Evolutionary conservation across 116 monocot genomes (phyloP).

Genomic region (Cymodocea nodosa): DNA sequence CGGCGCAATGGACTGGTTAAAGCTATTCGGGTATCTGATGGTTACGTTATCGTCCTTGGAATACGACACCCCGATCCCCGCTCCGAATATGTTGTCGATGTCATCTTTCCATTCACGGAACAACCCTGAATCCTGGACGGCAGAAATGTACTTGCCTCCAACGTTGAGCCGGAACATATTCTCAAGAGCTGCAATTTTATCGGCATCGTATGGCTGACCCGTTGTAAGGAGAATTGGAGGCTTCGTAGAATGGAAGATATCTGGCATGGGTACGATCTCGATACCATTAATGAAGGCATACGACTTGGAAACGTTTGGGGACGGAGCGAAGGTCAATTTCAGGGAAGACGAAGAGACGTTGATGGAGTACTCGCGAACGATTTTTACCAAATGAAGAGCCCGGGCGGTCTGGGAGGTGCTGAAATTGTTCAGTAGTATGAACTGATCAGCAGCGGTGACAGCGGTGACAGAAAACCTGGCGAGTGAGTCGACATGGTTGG

Average conservation of each 20-base stretch:
- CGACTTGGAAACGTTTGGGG: neutral
- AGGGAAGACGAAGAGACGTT: slow-evolving; percentile 2
- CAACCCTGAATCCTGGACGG: slow-evolving; percentile 25
- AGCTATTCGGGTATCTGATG: slow-evolving; percentile 17
- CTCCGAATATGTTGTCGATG: slow-evolving; percentile 29
- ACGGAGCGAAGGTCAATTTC: slow-evolving; percentile 13
- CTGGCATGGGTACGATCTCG: neutral
- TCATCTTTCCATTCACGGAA: slow-evolving; percentile 55
- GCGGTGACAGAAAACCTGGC: slow-evolving; percentile 18
- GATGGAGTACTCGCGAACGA: slow-evolving; percentile 19
- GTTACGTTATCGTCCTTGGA: slow-evolving; percentile 35
- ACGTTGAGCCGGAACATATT: slow-evolving; percentile 64
- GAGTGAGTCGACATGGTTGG: neutral
- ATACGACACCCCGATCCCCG: slow-evolving; percentile 35
- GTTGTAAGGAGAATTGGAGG: neutral
- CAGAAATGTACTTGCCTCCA: slow-evolving; percentile 39
- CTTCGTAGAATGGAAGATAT: neutral
- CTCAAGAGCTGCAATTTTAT: slow-evolving; percentile 24
- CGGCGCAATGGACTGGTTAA: slow-evolving; percentile 36
- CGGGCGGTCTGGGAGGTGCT: slow-evolving; percentile 2
- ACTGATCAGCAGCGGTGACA: too few relatives aligned
- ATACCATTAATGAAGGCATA: slow-evolving; percentile 15
- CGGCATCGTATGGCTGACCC: neutral
- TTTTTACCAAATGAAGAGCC: neutral
- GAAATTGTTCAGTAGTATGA: slow-evolving; percentile 28